Conservation (phyloP, 306 rosid genomes). For the Cucumis sativus region DNA sequence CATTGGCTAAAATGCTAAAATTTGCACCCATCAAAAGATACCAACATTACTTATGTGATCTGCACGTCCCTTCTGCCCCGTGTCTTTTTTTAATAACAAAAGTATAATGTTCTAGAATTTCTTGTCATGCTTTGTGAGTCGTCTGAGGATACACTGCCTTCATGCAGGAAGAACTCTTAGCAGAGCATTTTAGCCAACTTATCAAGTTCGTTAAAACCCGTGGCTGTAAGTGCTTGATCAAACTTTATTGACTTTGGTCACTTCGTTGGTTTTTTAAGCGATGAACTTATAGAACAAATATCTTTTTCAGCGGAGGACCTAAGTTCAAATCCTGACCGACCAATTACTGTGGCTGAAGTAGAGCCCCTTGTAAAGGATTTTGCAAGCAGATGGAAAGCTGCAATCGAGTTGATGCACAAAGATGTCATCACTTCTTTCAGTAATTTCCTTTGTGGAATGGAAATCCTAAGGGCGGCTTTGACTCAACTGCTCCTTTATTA, state of each 20-base stretch:
- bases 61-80: neutral
- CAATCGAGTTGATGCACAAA: slow-evolving; percentile 97
- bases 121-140: neutral
- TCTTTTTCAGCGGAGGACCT: slow-evolving; percentile 72
- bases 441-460: slow-evolving; percentile 97
- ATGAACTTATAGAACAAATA: slow-evolving; percentile 10
- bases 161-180: slow-evolving; percentile 90
- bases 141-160: slow-evolving; percentile 13
- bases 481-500: slow-evolving; percentile 84
- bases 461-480: slow-evolving; percentile 72
- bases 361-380: slow-evolving; percentile 97
- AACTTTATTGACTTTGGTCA: neutral
- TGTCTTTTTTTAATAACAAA: neutral
- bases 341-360: slow-evolving; percentile 58
- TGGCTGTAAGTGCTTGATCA: slow-evolving; percentile 55
- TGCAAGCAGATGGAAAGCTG: slow-evolving; percentile 90
- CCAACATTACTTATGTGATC: neutral
- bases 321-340: slow-evolving; percentile 41
- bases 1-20: neutral
- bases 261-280: neutral
- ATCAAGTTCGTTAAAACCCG: slow-evolving; percentile 87
- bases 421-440: slow-evolving; percentile 98
- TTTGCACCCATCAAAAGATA: neutral
- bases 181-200: slow-evolving; percentile 63
- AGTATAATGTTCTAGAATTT: neutral